phyloP scores from a whole-genome alignment of 2,329 filamentous ascomycete genomes.

The Aspergillus vadensis region DNA sequence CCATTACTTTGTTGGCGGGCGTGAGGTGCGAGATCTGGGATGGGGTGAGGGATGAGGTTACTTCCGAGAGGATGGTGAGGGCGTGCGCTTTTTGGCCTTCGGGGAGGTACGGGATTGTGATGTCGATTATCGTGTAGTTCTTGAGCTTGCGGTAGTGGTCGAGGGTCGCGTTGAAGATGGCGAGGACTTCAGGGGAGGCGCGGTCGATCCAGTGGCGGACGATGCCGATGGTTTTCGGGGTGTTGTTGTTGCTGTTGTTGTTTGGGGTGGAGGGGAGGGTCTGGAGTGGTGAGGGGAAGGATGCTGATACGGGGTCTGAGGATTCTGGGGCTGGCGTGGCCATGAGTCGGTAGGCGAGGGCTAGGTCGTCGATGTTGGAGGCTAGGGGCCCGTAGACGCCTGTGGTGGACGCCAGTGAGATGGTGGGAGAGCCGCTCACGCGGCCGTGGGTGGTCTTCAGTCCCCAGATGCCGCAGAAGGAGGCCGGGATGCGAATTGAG shows the following conservation, averaged over 20 bases:
- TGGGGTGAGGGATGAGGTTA: slow-evolving; percentile 54
- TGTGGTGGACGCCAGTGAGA: slow-evolving; percentile 62
- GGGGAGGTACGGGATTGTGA: slow-evolving; percentile 59
- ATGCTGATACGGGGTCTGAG: slow-evolving; percentile 58
- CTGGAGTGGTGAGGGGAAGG: slow-evolving; percentile 59
- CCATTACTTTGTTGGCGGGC: slow-evolving; percentile 68
- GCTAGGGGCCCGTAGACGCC: slow-evolving; percentile 76
- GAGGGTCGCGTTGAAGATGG: slow-evolving; percentile 64
- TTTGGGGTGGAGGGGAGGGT: slow-evolving; percentile 46
- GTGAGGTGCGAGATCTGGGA: slow-evolving; percentile 61
- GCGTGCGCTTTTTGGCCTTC: slow-evolving; percentile 77
- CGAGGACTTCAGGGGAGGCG: slow-evolving; percentile 64
- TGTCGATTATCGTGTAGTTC: slow-evolving; percentile 48
- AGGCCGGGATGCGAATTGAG: slow-evolving; percentile 71
- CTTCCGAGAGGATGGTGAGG: slow-evolving; percentile 74
- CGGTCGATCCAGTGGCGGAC: slow-evolving; percentile 69
- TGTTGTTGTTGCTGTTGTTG: slow-evolving; percentile 22
- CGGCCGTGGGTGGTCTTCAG: slow-evolving; percentile 78
- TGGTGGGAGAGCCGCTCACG: slow-evolving; percentile 60
- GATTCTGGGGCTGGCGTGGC: slow-evolving; percentile 65
- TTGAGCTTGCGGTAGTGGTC: slow-evolving; percentile 50
- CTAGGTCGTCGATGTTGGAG: slow-evolving; percentile 73
- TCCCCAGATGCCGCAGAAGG: slow-evolving; percentile 79
- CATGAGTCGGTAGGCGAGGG: slow-evolving; percentile 80
- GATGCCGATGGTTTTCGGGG: slow-evolving; percentile 63